Evolutionary conservation across 176 grass and related monocot genomes (phyloP).

Genomic region (Oropetium thomaeum): DNA sequence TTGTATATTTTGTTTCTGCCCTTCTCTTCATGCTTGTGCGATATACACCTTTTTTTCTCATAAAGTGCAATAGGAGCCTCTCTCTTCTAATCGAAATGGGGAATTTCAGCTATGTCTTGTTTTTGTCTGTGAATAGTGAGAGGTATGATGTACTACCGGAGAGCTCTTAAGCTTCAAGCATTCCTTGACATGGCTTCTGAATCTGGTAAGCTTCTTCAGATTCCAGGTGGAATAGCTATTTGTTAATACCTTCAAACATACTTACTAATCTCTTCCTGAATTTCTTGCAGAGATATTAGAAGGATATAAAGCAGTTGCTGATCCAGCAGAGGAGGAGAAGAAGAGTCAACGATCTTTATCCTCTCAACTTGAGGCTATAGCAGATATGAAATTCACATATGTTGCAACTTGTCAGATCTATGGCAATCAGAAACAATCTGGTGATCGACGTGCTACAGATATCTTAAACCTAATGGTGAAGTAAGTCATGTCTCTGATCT

Average conservation of each 20-base stretch:
- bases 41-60: not conserved
- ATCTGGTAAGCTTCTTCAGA: slow-evolving; percentile 52
- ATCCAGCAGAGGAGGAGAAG: slow-evolving; percentile 65
- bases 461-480: slow-evolving; percentile 98
- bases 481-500: slow-evolving; percentile 52
- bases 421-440: slow-evolving; percentile 92
- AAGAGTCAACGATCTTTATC: slow-evolving; percentile 13
- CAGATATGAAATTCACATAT: slow-evolving; percentile 89
- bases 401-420: slow-evolving; percentile 92
- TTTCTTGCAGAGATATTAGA: slow-evolving; percentile 72
- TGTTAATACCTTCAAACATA: slow-evolving; percentile 14
- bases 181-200: slow-evolving; percentile 99
- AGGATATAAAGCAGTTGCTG: slow-evolving; percentile 77
- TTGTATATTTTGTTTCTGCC: not conserved
- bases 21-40: not conserved
- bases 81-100: not conserved
- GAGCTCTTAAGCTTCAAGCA: slow-evolving; percentile 93
- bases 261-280: slow-evolving; percentile 13
- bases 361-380: slow-evolving; percentile 60
- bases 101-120: not conserved
- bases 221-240: slow-evolving; percentile 1
- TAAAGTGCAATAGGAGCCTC: not conserved
- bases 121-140: slow-evolving; percentile 60
- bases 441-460: slow-evolving; percentile 93
- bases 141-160: slow-evolving; percentile 97